Base-by-base conservation (phyloP, 2,329 filamentous ascomycete species). In the Sclerotinia trifoliorum region DNA sequence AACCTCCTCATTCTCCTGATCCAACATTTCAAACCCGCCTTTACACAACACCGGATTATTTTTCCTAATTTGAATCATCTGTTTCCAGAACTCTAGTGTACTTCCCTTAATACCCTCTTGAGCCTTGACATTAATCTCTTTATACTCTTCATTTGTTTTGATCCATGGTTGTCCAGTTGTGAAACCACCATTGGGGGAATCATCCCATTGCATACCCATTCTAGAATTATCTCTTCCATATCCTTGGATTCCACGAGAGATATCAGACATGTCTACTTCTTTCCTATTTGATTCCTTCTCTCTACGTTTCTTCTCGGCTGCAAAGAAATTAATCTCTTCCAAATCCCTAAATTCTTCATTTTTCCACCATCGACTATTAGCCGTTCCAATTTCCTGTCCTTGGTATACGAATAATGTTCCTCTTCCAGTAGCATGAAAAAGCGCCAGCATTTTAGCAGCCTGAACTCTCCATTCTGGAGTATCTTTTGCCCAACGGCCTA, bases 341-440 rank as follows among this genome's bases (percentile, higher is more conserved):
- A 92, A 82, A 71, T 93, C 90, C 76, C 88, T 86, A 79, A 91
- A 93, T 72, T 90, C 85, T 4, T 85, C 80, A 65, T 90, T 85
- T 1, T 79, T 79, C 86, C 89, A 90, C 1, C 76, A 75, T 0
- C 85, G 85, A 26, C 86, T 80, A 72, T 88, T 88, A 15, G 81
- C 79, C 81, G 87, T 85, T 0, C 85, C 86, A 3, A 88, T 76
- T 74, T 88, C 86, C 73, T 88, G 84, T 6, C 86, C 86, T 73
- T 88, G 85, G 70, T 86, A 88, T 1, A 88, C 77, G 74, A 85
- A 88, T 0, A 85, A 78, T 0, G 85, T 87, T 6, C 86, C 86
- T 8, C 81, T 79, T 52, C 85, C 81, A 8, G 82, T 75, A 0
- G 79, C 80, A 56, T 85, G 77, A 39, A 85, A 80, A 0, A 83